Base-by-base conservation (phyloP, 2,329 filamentous ascomycete genomes). In the Sporothrix brunneoviolacea region DNA sequence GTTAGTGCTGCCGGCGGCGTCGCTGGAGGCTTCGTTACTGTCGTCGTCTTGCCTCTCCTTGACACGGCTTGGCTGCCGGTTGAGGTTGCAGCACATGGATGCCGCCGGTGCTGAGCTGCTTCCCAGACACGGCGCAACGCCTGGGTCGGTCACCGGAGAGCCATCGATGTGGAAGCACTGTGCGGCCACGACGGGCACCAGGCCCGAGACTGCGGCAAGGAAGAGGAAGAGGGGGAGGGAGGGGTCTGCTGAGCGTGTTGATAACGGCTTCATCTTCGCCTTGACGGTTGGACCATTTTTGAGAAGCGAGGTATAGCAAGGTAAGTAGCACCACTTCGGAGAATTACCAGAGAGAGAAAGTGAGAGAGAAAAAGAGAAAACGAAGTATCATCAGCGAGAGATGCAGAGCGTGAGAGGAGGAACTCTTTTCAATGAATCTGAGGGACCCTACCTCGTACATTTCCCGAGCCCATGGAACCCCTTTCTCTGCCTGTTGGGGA, bases 101-200 rank as follows among this genome's bases (percentile, higher is more conserved):
- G 27, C 48, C 19, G n/a, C 39, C 9, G 32, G 12, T 2, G 30
- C 10, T 10, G 13, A n/a, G 28, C 8, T 27, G 41, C 41, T 47
- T 13, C 36, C 15, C 16, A 28, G 21, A 24, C 50, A 52, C 8
- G 50, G 50, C 12, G 33, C 50, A 12, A 52, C 22, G 9, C 39
- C 44, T 27, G 43, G 50, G 21, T 52, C 38, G 4, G 38, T 52
- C 21, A 52, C 50, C 8, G 33, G 24, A 8, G 50, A 48, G 24
- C 50, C 50, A 32, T 52, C 50, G 32, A 52, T 16, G 33, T 48
- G 22, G 44, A 52, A 52, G 27, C 50, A 52, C 24, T 52, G 50
- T 3, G 44, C 44, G 10, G 50, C 24, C 8, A 15, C 39, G 6
- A 15, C 35, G 15, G 37, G 15, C n/a, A 35, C 42, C 21, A 52